Conservation (phyloP, 2,329 filamentous ascomycete species). For the Fonsecaea erecta region DNA sequence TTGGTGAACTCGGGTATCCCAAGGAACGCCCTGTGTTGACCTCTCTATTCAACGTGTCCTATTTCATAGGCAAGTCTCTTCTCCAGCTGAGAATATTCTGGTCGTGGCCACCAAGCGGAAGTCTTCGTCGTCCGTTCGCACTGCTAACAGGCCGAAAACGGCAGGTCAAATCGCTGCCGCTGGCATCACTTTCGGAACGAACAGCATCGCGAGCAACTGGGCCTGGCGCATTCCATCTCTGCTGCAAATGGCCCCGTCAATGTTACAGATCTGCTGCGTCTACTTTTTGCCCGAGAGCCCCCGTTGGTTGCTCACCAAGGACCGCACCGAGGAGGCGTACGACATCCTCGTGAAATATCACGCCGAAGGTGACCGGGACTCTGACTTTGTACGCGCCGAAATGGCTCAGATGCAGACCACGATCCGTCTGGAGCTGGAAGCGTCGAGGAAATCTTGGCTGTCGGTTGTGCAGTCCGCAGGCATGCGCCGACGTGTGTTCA, state of each 20-base stretch:
- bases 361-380: conserved; percentile 58
- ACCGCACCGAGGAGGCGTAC: conserved; percentile 39
- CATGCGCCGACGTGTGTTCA: conserved; percentile 43
- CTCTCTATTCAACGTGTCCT: conserved; percentile 65
- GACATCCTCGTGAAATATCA: conserved; percentile 50
- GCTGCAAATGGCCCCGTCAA: conserved; percentile 47
- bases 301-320: conserved; percentile 37
- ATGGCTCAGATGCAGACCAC: conserved; percentile 65
- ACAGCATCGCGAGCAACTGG: conserved; percentile 47
- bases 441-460: conserved; percentile 45
- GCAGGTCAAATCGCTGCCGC: conserved; percentile 48
- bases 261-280: conserved; percentile 40
- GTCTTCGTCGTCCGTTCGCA: not conserved
- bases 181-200: conserved; percentile 50
- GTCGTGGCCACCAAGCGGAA: not conserved
- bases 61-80: conserved; percentile 56
- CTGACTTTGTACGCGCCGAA: conserved; percentile 62
- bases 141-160: not conserved
- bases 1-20: conserved; percentile 65
- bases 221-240: conserved; percentile 53
- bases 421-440: conserved; percentile 60
- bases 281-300: conserved; percentile 39
- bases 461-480: conserved; percentile 41
- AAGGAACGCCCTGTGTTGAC: conserved; percentile 65
- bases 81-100: not conserved